A percentile compares a stretch with the other conserved stretches of the same genome.
Evolutionary conservation across 495 filamentous ascomycete genomes (phyloP).

Genomic region (Penicillium macrosclerotiorum): DNA sequence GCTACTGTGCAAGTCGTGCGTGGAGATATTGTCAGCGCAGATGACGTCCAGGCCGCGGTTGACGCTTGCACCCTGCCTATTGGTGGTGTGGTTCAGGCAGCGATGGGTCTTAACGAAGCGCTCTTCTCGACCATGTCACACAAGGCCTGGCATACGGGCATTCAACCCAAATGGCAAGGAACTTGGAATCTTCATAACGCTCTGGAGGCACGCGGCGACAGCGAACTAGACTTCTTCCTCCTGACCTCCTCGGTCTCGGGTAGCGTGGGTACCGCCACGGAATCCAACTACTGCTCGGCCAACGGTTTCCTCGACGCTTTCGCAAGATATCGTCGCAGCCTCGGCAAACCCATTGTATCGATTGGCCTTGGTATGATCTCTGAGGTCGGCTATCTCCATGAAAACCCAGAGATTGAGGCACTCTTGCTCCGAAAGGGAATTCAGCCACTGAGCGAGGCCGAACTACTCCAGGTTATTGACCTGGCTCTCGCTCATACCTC

Average conservation of each 20-base stretch:
- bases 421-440: too few species aligned
- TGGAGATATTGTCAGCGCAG: too few species aligned
- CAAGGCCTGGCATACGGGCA: background rate
- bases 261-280: constrained; percentile 26
- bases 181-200: background rate
- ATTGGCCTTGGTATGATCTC: constrained; percentile 5
- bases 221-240: constrained; percentile 45
- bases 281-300: constrained; percentile 35
- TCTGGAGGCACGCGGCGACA: background rate
- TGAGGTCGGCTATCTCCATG: background rate
- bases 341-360: background rate
- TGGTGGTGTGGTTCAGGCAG: background rate
- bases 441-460: too few species aligned
- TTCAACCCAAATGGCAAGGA: constrained; percentile 3
- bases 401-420: too few species aligned
- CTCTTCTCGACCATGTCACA: background rate
- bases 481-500: too few species aligned
- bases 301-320: constrained; percentile 32
- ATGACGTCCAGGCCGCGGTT: too few species aligned
- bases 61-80: too few species aligned
- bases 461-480: too few species aligned
- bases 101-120: background rate
- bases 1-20: too few species aligned
- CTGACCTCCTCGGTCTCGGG: constrained; percentile 33
- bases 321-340: background rate